Conservation (phyloP, 441 rosid species). For the California macrophylla region DNA sequence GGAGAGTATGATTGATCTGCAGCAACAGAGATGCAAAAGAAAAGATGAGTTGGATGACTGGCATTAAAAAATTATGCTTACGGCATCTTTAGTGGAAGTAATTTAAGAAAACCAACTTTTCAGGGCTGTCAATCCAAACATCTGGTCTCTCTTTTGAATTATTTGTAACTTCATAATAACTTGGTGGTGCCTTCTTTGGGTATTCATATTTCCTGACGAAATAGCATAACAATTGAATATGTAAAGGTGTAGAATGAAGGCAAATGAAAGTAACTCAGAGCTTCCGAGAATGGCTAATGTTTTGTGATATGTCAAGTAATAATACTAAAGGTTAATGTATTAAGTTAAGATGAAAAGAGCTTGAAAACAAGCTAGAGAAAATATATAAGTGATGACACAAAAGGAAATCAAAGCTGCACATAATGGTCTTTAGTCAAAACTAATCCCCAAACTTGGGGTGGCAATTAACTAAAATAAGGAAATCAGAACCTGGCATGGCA, state of each 20-base stretch:
- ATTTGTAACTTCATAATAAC: slow-evolving; percentile 80
- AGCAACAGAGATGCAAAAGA: slow-evolving; percentile 8
- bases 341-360: background rate
- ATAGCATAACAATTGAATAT: slow-evolving; percentile 15
- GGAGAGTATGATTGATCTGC: slow-evolving; percentile 81
- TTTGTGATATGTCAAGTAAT: background rate
- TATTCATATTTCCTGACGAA: slow-evolving; percentile 69
- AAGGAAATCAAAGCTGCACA: background rate
- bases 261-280: background rate
- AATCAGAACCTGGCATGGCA: background rate
- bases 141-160: slow-evolving; percentile 93
- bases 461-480: background rate
- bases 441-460: background rate
- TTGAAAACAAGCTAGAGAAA: background rate
- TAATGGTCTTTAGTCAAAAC: background rate
- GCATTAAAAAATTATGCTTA: slow-evolving; percentile 6
- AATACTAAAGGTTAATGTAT: background rate
- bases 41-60: slow-evolving; percentile 10
- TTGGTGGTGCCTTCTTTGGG: slow-evolving; percentile 76
- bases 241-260: background rate
- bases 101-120: slow-evolving; percentile 48
- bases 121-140: slow-evolving; percentile 97
- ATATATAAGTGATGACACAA: background rate
- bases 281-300: background rate
- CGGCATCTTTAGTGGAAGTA: slow-evolving; percentile 14